Conservation (phyloP, 108 stramenopile species). For the Nannochloropsis granulata region DNA sequence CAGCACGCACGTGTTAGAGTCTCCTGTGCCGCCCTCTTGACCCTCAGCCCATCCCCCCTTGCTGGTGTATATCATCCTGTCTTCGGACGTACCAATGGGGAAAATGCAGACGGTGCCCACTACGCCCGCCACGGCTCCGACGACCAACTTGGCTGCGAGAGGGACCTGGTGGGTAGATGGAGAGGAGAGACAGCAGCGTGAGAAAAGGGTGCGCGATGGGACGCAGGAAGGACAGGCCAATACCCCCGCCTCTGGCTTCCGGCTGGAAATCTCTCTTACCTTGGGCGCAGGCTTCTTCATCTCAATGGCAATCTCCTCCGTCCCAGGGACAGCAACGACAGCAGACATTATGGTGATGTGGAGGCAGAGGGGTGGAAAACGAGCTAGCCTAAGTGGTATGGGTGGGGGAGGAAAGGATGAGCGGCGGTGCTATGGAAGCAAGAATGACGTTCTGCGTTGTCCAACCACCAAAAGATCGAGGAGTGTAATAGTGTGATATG, state of each 20-base stretch:
- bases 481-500: too few relatives aligned
- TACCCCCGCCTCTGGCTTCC: too few relatives aligned
- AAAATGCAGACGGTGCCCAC: conserved; percentile 10
- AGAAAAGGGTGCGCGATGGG: too few relatives aligned
- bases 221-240: too few relatives aligned
- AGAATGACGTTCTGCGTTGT: neutral
- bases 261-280: neutral
- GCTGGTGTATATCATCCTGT: too few relatives aligned
- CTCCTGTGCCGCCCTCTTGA: too few relatives aligned
- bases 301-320: neutral
- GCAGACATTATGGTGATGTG: neutral
- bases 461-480: neutral
- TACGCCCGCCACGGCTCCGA: conserved; percentile 13
- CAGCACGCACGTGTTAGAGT: too few relatives aligned
- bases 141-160: neutral
- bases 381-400: neutral
- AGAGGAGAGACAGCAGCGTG: too few relatives aligned
- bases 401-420: neutral
- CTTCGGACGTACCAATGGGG: neutral
- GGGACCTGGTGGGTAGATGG: neutral
- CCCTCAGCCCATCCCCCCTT: too few relatives aligned
- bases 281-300: neutral
- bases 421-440: neutral
- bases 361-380: neutral
- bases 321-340: neutral